A percentile compares a stretch with the other conserved stretches of the same genome.
These are phyloP conservation scores for Aspergillus coremiiformis DNA, from an alignment of 495 filamentous ascomycete genomes.

Conservation along the genomic window DNA sequence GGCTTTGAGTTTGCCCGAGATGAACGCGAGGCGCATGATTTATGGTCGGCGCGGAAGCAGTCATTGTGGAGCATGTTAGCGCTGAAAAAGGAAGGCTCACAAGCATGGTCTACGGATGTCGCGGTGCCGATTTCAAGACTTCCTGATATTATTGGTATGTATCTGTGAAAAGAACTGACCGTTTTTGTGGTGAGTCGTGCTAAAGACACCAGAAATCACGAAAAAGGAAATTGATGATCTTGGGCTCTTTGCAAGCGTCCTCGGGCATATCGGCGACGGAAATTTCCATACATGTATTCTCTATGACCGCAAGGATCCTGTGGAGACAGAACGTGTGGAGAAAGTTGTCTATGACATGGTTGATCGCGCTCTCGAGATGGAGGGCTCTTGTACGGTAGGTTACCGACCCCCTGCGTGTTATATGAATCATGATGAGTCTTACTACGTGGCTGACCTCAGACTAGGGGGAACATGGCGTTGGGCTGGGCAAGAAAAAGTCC, in stretches of 20 bases:
- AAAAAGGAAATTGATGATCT: constrained; percentile 84
- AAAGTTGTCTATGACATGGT: constrained; percentile 83
- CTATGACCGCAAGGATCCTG: constrained; percentile 61
- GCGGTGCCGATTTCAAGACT: constrained; percentile 81
- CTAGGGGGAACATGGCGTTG: constrained; percentile 79
- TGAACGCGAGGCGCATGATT: constrained; percentile 59
- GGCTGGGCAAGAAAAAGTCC: constrained; percentile 77
- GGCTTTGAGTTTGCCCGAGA: constrained; percentile 74
- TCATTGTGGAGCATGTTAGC: constrained; percentile 61
- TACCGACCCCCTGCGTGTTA: constrained; percentile 5
- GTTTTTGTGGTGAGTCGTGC: not conserved
- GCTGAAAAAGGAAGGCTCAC: constrained; percentile 48
- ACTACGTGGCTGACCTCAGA: constrained; percentile 8
- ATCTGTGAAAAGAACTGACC: not conserved
- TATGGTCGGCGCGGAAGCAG: constrained; percentile 87
- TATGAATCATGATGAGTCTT: no score
- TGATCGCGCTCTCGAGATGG: constrained; percentile 80
- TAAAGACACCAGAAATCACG: constrained; percentile 53
- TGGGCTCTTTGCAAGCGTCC: constrained; percentile 75
- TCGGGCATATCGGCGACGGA: constrained; percentile 82
- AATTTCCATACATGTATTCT: constrained; percentile 92
- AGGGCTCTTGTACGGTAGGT: constrained; percentile 80
- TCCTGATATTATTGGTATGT: constrained; percentile 70
- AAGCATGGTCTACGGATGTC: constrained; percentile 75
- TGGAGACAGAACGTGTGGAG: constrained; percentile 65